phyloP scores from a whole-genome alignment of 2,329 filamentous ascomycete genomes.

The Arthrobotrys musiformis region DNA sequence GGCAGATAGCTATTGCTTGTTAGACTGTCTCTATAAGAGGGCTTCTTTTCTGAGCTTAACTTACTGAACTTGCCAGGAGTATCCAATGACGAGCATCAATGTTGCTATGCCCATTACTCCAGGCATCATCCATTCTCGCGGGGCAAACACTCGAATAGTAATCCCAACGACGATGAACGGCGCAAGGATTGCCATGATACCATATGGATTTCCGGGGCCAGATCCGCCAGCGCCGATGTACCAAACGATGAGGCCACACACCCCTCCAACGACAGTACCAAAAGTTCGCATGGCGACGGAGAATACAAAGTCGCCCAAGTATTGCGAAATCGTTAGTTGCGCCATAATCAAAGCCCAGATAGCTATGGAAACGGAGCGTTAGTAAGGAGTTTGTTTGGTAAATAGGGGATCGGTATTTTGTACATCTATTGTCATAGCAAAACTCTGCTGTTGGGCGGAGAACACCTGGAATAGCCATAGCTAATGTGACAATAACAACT shows the following conservation, averaged over 20 bases:
- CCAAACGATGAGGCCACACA: conserved; percentile 66
- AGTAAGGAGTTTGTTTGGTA: not conserved
- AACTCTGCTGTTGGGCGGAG: conserved; percentile 66
- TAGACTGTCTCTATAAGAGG: not conserved
- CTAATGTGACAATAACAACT: conserved; percentile 66
- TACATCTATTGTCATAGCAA: conserved; percentile 67
- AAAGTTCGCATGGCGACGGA: conserved; percentile 64
- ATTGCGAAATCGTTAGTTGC: conserved; percentile 66
- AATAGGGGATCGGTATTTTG: not conserved
- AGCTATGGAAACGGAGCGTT: not conserved
- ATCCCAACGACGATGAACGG: conserved; percentile 61
- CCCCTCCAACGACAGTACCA: conserved; percentile 66
- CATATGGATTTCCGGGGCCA: conserved; percentile 67
- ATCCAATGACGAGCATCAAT: conserved; percentile 59
- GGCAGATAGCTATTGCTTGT: conserved; percentile 29
- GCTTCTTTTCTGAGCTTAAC: not conserved
- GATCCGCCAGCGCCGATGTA: conserved; percentile 67
- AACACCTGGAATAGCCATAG: conserved; percentile 63
- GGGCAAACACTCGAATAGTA: conserved; percentile 62
- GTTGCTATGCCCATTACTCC: conserved; percentile 63
- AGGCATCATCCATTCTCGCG: conserved; percentile 60
- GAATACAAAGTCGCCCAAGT: conserved; percentile 67
- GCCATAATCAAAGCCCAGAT: conserved; percentile 68
- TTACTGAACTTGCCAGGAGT: conserved; percentile 47
- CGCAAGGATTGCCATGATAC: conserved; percentile 64